Evolutionary conservation across 176 grass and related monocot genomes (phyloP).

Genomic region (Puccinellia tenuiflora): DNA sequence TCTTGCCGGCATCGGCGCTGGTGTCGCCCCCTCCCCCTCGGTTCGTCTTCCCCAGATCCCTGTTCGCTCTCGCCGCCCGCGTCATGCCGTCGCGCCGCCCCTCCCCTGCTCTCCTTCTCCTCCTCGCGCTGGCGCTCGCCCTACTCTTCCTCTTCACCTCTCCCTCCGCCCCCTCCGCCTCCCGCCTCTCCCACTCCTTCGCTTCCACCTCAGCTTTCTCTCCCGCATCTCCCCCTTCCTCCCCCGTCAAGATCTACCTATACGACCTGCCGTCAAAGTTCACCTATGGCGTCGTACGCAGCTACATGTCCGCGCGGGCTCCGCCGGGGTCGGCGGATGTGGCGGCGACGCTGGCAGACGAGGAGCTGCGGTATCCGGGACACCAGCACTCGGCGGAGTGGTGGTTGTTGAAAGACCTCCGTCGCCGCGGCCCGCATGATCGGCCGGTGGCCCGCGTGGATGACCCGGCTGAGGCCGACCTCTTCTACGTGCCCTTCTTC

Average conservation of each 20-base stretch:
- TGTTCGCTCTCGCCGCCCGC: slow-evolving; percentile 30
- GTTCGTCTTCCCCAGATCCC: slow-evolving; percentile 27
- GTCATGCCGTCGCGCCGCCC: slow-evolving; percentile 42
- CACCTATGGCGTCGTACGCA: slow-evolving; percentile 71
- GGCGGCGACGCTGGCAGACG: slow-evolving; percentile 18
- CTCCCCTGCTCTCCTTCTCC: slow-evolving; percentile 27
- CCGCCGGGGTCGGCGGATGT: slow-evolving; percentile 9
- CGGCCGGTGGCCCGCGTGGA: slow-evolving; percentile 50
- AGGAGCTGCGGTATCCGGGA: slow-evolving; percentile 59
- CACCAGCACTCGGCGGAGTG: slow-evolving; percentile 92
- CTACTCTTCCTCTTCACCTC: slow-evolving; percentile 44
- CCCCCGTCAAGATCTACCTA: slow-evolving; percentile 73
- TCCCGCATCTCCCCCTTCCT: neutral
- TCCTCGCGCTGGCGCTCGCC: slow-evolving; percentile 24
- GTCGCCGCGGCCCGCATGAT: slow-evolving; percentile 19
- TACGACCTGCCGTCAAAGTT: slow-evolving; percentile 67
- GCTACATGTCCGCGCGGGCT: slow-evolving; percentile 50
- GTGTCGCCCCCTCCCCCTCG: slow-evolving; percentile 28
- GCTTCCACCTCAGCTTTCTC: neutral
- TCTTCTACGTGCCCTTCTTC: slow-evolving; percentile 98
- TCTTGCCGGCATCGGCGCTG: slow-evolving; percentile 26
- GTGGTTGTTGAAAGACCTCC: slow-evolving; percentile 74
- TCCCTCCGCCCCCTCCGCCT: slow-evolving; percentile 13
- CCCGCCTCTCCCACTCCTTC: slow-evolving; percentile 15
- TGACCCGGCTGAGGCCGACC: slow-evolving; percentile 60